Evolutionary conservation across 306 rosid species (phyloP), one percentile per base, ranked within the genome.

Genomic region (Oxytropis ochrocephala): DNA sequence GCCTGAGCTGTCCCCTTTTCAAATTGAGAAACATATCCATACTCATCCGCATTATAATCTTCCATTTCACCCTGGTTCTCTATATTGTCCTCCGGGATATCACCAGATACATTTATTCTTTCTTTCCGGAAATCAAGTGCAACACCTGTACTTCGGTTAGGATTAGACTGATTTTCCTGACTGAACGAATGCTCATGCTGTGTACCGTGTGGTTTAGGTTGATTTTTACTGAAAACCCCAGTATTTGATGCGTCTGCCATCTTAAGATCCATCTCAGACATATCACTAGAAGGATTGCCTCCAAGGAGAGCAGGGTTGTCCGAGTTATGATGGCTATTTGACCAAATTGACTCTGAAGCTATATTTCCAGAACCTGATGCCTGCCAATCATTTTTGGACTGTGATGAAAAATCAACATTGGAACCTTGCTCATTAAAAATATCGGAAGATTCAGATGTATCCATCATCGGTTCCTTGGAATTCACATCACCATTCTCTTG

Each of bases 1-100:
- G 98, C 96, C 81, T 93, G 98, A 43, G 84, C 81, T 30, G 92
- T 88, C 24, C 98, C 98, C 79, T 78, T 80, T 46, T 85, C 97
- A 67, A 78, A 84, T 77, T 86, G 89, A 4, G 90, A 67, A 51
- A 93, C 97, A 76, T 73, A 90, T 36, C 97, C 96, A 82, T 86
- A 93, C 78, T 93, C 97, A 42, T 86, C 87, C 14, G 93, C 94
- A 55, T 84, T 80, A 67, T 84, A 85, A 74, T 85, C 96, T 18
- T 82, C 77, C 51, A 82, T 75, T 60, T 88, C 90, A 41, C 67
- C 90, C 19, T 54, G 79, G 14, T 60, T 74, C 57, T 80, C 87
- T 12, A 13, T 33, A 41, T 82, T 65, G 64, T 83, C 85, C 10
- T 70, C 86, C 60, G 74, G 79, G 35, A 88, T 63, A 80, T 93